Evolutionary conservation across 805 yeast species (phyloP), one percentile per base, ranked within the genome.

Genomic region (Candida montana): DNA sequence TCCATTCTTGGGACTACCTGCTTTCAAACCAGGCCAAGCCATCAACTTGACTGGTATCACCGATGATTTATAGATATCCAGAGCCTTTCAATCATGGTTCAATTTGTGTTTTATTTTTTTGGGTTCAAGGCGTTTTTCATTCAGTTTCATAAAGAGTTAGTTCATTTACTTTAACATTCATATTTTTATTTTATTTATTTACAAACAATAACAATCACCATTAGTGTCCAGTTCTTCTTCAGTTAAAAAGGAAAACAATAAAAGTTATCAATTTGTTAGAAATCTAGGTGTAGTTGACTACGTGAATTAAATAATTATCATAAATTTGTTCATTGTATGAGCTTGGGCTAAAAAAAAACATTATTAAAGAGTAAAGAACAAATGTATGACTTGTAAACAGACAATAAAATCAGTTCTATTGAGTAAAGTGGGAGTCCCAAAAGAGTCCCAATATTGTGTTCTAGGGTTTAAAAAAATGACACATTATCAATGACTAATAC

Each of bases 1-100:
- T 66, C 99, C 99, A 31, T 93, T 82, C 64, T 68, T 93, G 51
- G 99, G 99, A 0, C 70, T 93, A 35, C 99, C 99, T 13, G 97
- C 99, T 4, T 93, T 93, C 74, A 89, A 89, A 65, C 99, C 98
- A 1, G 99, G 99, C 39, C 95, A 93, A 66, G 81, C 81, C 10
- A 79, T 93, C 41, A 80, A 83, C 26, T 66, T 91, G 48, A 88
- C 76, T 54, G 75, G 78, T 40, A 77, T 84, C 52, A 84, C 83
- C 31, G 95, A 84, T 61, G 95, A 87, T 60, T 71, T 85, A 53
- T 85, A 53, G 27, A 29, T 29, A 21, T 21, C 24, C 24, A 21
- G 6, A 21, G 6, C 24, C 6, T n/a, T n/a, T 21, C 17, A 15
- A 7, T 33, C 29, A 18, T 18, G 18, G 35, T 35, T 27, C 24